Evolutionary conservation across 2,329 filamentous ascomycete species (phyloP), one percentile per base, ranked within the genome.

Genomic region (Akanthomyces uredinophilus): DNA sequence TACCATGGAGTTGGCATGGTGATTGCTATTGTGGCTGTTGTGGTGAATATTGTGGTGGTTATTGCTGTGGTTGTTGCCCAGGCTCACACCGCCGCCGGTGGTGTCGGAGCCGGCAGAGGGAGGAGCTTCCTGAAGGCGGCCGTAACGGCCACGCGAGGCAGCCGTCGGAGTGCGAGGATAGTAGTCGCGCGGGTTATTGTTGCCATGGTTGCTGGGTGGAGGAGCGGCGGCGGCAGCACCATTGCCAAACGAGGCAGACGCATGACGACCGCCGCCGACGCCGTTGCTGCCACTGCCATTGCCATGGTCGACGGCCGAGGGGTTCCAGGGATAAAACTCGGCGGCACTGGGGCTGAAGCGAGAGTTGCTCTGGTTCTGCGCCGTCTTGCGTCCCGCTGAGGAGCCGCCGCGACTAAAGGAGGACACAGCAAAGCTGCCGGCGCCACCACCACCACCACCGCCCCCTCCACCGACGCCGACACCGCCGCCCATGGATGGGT

Each of bases 281-380:
- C 37, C 37, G 4, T 10, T 37, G 32, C 5, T 39, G 46, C 64
- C 64, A 43, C 35, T 63, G 49, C 64, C 64, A 43, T 39, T 64
- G 63, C 68, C 69, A 18, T 68, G 65, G 6, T 65, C 69, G 49
- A 66, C 69, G 35, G 67, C 32, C 1, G 63, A 59, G 20, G 68
- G 67, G 29, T 68, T 65, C 35, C 70, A 68, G 16, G 71, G 72
- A 29, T 70, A 72, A 29, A 74, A 73, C 60, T 75, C 73, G 5
- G 70, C 67, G n/a, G 70, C 72, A 39, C 68, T 71, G 39, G 72
- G 69, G 10, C 72, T 69, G 64, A 75, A 77, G 13, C 64, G 65
- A 29, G 65, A 62, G 4, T 13, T 61, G 52, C 7, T 50, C 10
- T 35, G 27, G n/a, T 24, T 29, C n/a, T 24, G 37, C 7, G 16